These are phyloP conservation scores for Umbelopsis ramanniana DNA, from an alignment of 192 early-diverging fungal genomes.

Conservation along the genomic window DNA sequence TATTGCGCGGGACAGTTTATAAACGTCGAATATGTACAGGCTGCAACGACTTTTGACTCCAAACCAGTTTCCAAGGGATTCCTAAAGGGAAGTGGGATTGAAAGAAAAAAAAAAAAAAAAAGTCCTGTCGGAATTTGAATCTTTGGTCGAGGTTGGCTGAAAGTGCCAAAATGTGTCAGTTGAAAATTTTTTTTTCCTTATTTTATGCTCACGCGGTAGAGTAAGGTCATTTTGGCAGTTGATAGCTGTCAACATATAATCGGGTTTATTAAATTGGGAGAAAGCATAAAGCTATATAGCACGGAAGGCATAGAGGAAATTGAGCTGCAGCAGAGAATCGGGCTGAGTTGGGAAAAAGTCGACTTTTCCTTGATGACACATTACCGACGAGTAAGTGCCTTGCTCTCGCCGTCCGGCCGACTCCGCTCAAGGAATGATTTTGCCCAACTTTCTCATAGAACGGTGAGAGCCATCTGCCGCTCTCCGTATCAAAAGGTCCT, in stretches of 20 bases:
- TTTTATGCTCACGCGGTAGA: neutral
- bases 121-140: conserved; percentile 18
- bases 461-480: too few species aligned
- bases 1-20: neutral
- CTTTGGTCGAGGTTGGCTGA: neutral
- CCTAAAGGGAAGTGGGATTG: conserved; percentile 2
- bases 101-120: conserved; percentile 26
- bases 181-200: neutral
- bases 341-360: neutral
- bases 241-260: too few species aligned
- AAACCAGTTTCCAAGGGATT: conserved; percentile 13
- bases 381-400: neutral
- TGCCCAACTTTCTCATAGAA: too few species aligned
- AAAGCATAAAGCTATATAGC: too few species aligned
- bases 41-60: conserved; percentile 12
- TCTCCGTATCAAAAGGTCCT: too few species aligned
- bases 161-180: conserved; percentile 8
- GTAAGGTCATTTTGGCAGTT: too few species aligned
- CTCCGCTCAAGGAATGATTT: neutral
- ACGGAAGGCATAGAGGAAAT: neutral
- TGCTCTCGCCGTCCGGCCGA: neutral
- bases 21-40: conserved; percentile 20
- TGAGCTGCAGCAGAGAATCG: neutral
- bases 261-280: too few species aligned
- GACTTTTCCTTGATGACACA: conserved; percentile 6